Evolutionary conservation across 306 rosid genomes (phyloP), one percentile per base, ranked within the genome.

Genomic region (Cicer cuneatum): DNA sequence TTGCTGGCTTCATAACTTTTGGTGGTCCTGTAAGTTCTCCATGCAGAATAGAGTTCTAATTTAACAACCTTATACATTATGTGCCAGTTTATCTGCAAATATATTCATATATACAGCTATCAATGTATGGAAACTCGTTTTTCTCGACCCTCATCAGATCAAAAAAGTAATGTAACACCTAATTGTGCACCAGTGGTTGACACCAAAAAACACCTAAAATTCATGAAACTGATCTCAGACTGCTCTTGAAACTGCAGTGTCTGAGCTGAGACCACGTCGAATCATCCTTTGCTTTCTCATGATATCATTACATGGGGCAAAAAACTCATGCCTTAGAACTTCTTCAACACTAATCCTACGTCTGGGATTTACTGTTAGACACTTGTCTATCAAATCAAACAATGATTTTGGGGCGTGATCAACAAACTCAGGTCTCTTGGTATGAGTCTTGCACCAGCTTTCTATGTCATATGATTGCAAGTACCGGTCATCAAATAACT

Each of bases 11-110:
- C 87, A 86, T 91, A 33, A 94, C 84, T 68, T 75, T 89, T 78
- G 96, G 95, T 56, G 96, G 98, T 78, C 95, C 95, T 2, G 97
- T 91, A 82, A 82, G 93, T 80, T 70, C 69, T 60, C 29, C 71
- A 13, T 11, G 39, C 12, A 78, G 64, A 54, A 52, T 10, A 43
- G 19, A 21, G 15, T 12, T 68, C 45, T 61, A 51, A 14, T 51
- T 51, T 52, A 15, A 74, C 62, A 37, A 59, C 21, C 46, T 42
- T 61, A 48, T 16, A 7, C 59, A 40, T 4, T 46, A 5, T 46
- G 38, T 6, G 39, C 65, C 49, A 18, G 46, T 29, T 66, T 58
- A 43, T 67, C 19, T 21, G 40, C 43, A 35, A 35, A 37, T 33
- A 21, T 18, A 61, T 51, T 70, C 7, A 47, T 56, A 70, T 65